Evolutionary conservation across 345 rosid genomes (phyloP).

Genomic region (Murraya paniculata): DNA sequence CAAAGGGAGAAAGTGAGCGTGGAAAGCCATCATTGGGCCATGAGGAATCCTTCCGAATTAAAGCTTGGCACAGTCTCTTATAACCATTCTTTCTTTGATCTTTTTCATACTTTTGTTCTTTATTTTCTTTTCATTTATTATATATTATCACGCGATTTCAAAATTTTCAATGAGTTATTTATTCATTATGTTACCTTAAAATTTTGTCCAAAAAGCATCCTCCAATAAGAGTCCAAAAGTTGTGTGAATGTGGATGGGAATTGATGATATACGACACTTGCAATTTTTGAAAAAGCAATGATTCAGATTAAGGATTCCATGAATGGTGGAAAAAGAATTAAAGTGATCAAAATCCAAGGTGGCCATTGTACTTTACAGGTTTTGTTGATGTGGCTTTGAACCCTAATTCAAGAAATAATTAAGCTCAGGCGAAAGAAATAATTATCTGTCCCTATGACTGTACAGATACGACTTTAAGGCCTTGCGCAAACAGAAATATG

Average conservation of each 20-base stretch:
- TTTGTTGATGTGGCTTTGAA: not conserved
- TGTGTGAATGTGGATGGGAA: conserved; percentile 17
- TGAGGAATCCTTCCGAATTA: conserved; percentile 23
- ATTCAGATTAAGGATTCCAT: conserved; percentile 23
- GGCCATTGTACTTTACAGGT: conserved; percentile 26
- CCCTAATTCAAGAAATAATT: not conserved
- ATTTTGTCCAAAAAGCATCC: conserved; percentile 1
- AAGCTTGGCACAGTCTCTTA: conserved; percentile 2
- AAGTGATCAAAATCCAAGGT: conserved; percentile 8
- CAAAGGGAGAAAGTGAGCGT: conserved; percentile 6
- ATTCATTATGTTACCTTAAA: conserved; percentile 3
- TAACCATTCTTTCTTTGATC: not conserved
- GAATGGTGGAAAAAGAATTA: conserved; percentile 12
- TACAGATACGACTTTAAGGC: not conserved
- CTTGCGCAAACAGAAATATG: not conserved
- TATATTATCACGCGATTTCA: not conserved
- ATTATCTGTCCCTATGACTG: not conserved
- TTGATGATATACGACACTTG: conserved; percentile 9
- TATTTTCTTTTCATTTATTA: not conserved
- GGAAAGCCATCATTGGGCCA: conserved; percentile 15
- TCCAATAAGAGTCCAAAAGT: conserved; percentile 20
- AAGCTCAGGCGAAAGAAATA: not conserved
- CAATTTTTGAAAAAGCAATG: conserved; percentile 12
- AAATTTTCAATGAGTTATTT: not conserved
- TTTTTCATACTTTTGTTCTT: not conserved